Base-by-base conservation (phyloP, 495 filamentous ascomycete species). In the Glonium stellatum region DNA sequence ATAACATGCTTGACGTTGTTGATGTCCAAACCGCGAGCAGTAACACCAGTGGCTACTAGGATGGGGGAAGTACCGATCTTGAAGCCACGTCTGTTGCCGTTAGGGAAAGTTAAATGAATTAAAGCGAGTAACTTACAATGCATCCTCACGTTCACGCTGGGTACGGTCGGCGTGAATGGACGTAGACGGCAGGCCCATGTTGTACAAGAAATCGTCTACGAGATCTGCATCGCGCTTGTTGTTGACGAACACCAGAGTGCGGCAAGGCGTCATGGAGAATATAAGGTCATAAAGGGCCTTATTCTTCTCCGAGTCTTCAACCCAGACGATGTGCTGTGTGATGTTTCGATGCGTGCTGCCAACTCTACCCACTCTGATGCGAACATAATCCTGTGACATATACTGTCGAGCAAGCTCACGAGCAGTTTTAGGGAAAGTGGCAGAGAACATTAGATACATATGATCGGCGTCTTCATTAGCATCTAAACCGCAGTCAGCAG, bases 241-340 rank as follows among this genome's bases (percentile, higher is more conserved):
- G 71, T 96, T 96, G 72, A 90, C 89, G 69, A 98, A 98, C 57
- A 97, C 83, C 54, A 98, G 80, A 1, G 90, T 96, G n/a, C 95
- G 84, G 0, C 78, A 80, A 21, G 89, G 88, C 0, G 80, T 75
- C 61, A 84, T 73, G 1, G 84, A 79, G 22, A 84, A 72, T 0
- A 98, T 72, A 0, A 95, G 77, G 60, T 95, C 89, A 44, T 83
- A 78, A 1, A 96, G 76, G 13, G 84, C 84, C 23, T 85, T 60
- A 48, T 80, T 82, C 77, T 97, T 97, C 67, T 73, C 61, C 1
- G 71, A 48, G 0, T 79, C 73, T 0, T 87, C 82, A 1, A 84
- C 82, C 41, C 73, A 87, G 63, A 90, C 56, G 48, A 96, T 65
- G 69, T 75, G 76, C 71, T 98, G 93, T 41, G 80, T 77, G 58